Evolutionary conservation across 2,329 filamentous ascomycete species (phyloP).

Genomic region (Colletotrichum shisoi): DNA sequence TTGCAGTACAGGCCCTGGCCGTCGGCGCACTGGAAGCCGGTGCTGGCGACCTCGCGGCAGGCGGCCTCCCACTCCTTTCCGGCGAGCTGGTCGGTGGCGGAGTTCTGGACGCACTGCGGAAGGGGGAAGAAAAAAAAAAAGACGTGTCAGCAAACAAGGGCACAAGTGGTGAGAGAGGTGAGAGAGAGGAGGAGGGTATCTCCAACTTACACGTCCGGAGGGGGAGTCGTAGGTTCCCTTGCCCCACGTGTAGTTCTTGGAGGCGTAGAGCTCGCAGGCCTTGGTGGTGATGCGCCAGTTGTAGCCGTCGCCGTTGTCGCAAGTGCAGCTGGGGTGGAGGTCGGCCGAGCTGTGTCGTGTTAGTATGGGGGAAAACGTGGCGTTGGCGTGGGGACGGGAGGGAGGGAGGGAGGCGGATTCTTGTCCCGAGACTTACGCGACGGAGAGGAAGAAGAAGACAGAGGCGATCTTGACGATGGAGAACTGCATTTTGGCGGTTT

Average conservation of each 20-base stretch:
- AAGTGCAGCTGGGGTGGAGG: slow-evolving; percentile 41
- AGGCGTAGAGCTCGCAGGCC: slow-evolving; percentile 39
- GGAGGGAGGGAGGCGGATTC: no score
- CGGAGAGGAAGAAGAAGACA: slow-evolving; percentile 23
- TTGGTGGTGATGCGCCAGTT: slow-evolving; percentile 42
- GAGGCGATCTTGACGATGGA: slow-evolving; percentile 32
- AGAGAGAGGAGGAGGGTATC: background rate
- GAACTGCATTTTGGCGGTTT: slow-evolving; percentile 36
- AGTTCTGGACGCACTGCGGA: slow-evolving; percentile 33
- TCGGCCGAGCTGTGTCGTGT: slow-evolving; percentile 39
- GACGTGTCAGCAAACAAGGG: background rate
- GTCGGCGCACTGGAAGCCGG: slow-evolving; percentile 41
- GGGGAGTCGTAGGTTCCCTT: slow-evolving; percentile 35
- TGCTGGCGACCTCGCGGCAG: slow-evolving; percentile 38
- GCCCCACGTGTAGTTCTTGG: slow-evolving; percentile 35
- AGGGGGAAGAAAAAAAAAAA: no score
- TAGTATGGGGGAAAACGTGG: background rate
- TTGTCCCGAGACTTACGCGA: slow-evolving; percentile 16
- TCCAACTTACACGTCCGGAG: slow-evolving; percentile 35
- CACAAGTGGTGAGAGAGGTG: background rate
- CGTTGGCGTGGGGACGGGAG: no score
- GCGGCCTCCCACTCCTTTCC: slow-evolving; percentile 40
- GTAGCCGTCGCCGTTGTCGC: slow-evolving; percentile 42
- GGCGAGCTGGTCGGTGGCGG: slow-evolving; percentile 31
- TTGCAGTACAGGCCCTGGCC: slow-evolving; percentile 41